Evolutionary conservation across 208 protist species (phyloP).

Genomic region (Trypanosoma brucei): DNA sequence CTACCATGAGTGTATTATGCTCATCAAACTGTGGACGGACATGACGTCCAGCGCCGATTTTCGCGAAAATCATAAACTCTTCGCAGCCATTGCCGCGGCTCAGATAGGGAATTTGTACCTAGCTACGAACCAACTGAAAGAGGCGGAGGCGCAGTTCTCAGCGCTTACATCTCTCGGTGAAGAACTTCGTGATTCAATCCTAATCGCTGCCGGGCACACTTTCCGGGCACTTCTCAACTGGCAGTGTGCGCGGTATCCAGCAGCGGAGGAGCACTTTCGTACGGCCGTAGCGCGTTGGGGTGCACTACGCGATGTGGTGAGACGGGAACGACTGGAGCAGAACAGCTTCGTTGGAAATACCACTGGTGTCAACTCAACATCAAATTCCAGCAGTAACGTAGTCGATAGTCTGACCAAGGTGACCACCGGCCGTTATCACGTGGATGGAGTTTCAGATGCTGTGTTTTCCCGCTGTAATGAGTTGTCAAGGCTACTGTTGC

Average conservation of each 20-base stretch:
- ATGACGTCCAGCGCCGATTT: constrained; percentile 52
- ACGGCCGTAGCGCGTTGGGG: constrained; percentile 55
- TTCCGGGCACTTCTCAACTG: constrained; percentile 70
- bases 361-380: background rate
- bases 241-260: constrained; percentile 70
- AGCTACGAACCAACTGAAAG: constrained; percentile 65
- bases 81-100: constrained; percentile 51
- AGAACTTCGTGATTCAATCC: constrained; percentile 28
- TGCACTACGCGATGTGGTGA: constrained; percentile 12
- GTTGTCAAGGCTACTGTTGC: constrained; percentile 8
- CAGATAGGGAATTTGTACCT: constrained; percentile 86
- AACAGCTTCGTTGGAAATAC: background rate
- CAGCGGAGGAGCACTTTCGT: constrained; percentile 63
- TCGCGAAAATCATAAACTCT: constrained; percentile 49
- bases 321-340: background rate
- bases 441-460: background rate
- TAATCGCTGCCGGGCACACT: constrained; percentile 67
- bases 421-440: background rate
- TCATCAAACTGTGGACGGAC: constrained; percentile 77
- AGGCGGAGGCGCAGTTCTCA: constrained; percentile 67
- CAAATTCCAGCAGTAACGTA: constrained; percentile 8
- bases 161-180: constrained; percentile 31
- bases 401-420: background rate
- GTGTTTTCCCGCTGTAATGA: background rate
- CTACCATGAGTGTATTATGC: constrained; percentile 82